Evolutionary conservation across 257 asterid genomes (phyloP), one percentile per base, ranked within the genome.

Genomic region (Solanum sitiens): DNA sequence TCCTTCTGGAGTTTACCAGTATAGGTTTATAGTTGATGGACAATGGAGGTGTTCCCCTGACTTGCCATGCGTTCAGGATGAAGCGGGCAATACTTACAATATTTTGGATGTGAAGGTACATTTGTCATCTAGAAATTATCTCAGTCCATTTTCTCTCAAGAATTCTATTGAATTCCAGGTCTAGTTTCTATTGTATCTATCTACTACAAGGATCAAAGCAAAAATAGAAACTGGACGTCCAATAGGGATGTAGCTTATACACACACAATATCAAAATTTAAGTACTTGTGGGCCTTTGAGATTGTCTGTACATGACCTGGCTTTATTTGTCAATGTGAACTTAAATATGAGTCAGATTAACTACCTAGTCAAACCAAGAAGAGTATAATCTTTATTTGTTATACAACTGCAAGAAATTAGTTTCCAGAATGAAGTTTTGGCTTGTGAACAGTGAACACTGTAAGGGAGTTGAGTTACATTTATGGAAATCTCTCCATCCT

Each of bases 21-120:
- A 95, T 83, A 93, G 99, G 91, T 97, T 97, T 88, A 85, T 94
- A 77, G 98, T 97, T 68, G 99, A 97, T 92, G 99, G 99, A 65
- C 96, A 95, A 65, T 92, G 95, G 96, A 94, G 96, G 91, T 92
- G 94, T 90, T 91, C 98, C 83, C 96, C 98, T 32, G 99, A 96
- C 88, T 91, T 89, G 89, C 96, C 96, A 13, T 94, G 96, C 92
- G 94, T 92, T 63, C 95, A 92, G 89, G 98, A 96, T 88, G 99
- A 94, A 88, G 90, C 97, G 5, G 99, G 99, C 88, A 94, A 92
- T 92, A 92, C 95, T 83, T 93, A 90, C 83, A 97, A 97, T 93
- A 92, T 94, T 88, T 94, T 97, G 87, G 98, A 97, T 90, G 91
- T 97, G 94, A 94, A 97, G 98, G 99, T 96, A 88, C 45, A 32